Evolutionary conservation across 768 basidiomycete genomes (phyloP), one percentile per base, ranked within the genome.

Genomic region (Nevesoporus exiguus): DNA sequence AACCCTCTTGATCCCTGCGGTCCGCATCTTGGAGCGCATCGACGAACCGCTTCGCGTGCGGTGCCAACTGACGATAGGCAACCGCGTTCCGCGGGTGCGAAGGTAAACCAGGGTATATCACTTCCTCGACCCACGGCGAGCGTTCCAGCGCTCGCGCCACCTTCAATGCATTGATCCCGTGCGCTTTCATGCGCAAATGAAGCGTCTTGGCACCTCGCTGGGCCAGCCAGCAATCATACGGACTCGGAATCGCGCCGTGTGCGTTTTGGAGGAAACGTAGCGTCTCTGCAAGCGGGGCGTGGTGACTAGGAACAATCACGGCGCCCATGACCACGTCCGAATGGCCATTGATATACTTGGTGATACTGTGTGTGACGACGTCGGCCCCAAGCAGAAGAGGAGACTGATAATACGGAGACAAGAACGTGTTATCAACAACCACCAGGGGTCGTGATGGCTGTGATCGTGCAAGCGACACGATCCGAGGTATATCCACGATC

Each of bases 301-400:
- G 80, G 49, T 77, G 76, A 0, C 77, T 62, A 8, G 89, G 84
- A 7, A 94, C 78, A 60, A 94, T 83, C 51, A 88, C 70, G 0
- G 86, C 85, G 40, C 95, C 95, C 81, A 94, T 90, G 63, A 97
- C 77, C 66, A 96, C 90, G 67, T 98, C 95, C 0, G 89, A 89
- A 73, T 97, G 95, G 0, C 96, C 96, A 66, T 93, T 91, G 65
- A 96, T 77, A 74, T 96, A 97, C 71, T 98, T 97, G 0, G 87
- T 92, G 39, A 94, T 76, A 22, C 78, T 81, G 76, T 97, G 93
- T 5, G 93, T 57, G 60, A 93, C 90, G 60, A 97, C 75, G 67
- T 96, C 93, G 14, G 93, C 96, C 14, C 88, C 83, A 25, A 82
- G 85, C 52, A 88, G 79, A 31, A 98, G 83, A 0, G 95, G 95